These are phyloP conservation scores for Candida broadrunensis DNA, from an alignment of 805 yeast genomes.

Conservation along the genomic window DNA sequence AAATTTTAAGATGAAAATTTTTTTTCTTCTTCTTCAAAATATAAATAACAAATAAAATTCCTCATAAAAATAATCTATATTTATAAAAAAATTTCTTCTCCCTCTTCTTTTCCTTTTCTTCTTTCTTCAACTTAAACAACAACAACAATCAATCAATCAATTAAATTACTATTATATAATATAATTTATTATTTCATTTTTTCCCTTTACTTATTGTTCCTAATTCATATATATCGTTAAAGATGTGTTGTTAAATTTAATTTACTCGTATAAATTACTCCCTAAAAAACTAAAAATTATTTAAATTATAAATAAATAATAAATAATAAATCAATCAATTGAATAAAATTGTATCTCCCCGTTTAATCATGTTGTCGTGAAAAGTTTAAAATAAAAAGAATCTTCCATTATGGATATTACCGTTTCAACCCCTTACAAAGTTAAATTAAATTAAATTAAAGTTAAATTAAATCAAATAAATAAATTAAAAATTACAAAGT, in stretches of 20 bases:
- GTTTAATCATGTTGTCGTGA: not conserved
- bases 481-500: no score
- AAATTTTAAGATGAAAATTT: no score
- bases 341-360: not conserved
- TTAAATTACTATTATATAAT: not conserved
- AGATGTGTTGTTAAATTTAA: conserved; percentile 36
- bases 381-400: not conserved
- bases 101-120: no score
- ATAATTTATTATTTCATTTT: conserved; percentile 1
- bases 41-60: no score
- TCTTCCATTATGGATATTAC: not conserved
- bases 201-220: conserved; percentile 4
- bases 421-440: not conserved
- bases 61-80: no score
- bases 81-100: conserved; percentile 1
- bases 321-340: not conserved
- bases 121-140: conserved; percentile 11
- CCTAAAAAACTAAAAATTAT: conserved; percentile 4
- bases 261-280: conserved; percentile 3
- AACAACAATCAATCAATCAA: conserved; percentile 4
- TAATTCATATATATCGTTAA: conserved; percentile 9
- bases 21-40: no score
- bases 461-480: no score
- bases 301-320: conserved; percentile 12
- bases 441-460: no score